A percentile compares a stretch with the other conserved stretches of the same genome.
phyloP scores from a whole-genome alignment of 2,329 filamentous ascomycete genomes.

The Curvularia hawaiiensis region DNA sequence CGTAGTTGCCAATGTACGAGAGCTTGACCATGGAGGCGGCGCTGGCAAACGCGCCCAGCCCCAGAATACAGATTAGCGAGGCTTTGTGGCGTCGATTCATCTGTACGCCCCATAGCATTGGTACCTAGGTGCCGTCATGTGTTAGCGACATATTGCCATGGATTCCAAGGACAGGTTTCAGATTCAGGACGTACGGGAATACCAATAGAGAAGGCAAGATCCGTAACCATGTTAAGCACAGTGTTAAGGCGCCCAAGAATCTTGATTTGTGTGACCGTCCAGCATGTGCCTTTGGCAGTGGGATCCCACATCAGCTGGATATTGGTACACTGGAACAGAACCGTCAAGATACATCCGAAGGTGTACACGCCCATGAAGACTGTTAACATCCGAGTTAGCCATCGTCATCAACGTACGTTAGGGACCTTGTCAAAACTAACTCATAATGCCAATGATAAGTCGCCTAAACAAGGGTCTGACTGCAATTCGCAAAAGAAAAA shows the following conservation, averaged over 20 bases:
- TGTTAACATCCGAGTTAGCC: conserved; percentile 22
- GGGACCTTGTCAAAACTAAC: conserved; percentile 33
- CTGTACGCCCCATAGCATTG: conserved; percentile 39
- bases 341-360: conserved; percentile 53
- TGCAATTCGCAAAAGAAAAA: conserved; percentile 56
- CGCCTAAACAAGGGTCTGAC: conserved; percentile 48
- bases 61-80: conserved; percentile 50
- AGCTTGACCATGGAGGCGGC: conserved; percentile 51
- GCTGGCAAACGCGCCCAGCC: conserved; percentile 54
- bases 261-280: conserved; percentile 47
- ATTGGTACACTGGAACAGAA: conserved; percentile 57
- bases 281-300: conserved; percentile 50
- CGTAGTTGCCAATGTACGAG: conserved; percentile 42
- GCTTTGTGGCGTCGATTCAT: conserved; percentile 51
- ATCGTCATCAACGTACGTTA: background rate
- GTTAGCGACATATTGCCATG: background rate
- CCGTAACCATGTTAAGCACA: conserved; percentile 49
- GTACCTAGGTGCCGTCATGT: conserved; percentile 20
- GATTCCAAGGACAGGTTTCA: background rate
- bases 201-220: conserved; percentile 51
- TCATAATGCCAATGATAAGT: conserved; percentile 52
- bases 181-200: conserved; percentile 31
- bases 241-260: conserved; percentile 55
- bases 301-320: conserved; percentile 54
- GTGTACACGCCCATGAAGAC: conserved; percentile 54